Conservation (phyloP, 116 monocot genomes). For the Phalaenopsis hybrid region DNA sequence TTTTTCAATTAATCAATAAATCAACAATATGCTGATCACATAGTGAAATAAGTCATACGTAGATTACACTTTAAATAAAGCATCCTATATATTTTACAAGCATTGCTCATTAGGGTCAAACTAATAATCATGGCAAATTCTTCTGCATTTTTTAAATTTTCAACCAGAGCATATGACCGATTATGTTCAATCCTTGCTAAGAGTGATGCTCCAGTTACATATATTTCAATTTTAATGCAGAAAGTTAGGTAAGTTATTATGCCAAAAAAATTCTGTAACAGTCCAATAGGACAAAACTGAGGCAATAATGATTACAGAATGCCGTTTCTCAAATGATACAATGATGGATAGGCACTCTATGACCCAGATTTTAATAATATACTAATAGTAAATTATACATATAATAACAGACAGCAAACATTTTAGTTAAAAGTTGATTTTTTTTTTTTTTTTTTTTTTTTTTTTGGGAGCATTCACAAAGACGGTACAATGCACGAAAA, state of each 20-base stretch:
- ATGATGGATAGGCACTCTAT: background rate
- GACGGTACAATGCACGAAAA: background rate
- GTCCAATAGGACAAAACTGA: background rate
- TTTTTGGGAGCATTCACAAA: background rate
- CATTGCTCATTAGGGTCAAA: background rate
- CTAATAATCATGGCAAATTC: background rate
- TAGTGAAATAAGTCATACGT: background rate
- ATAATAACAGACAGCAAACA: background rate
- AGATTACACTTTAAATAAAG: background rate
- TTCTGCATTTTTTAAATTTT: background rate
- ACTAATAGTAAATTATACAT: background rate
- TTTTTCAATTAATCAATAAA: slow-evolving; percentile 10
- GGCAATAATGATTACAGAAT: background rate
- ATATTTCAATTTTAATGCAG: background rate
- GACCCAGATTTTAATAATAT: background rate
- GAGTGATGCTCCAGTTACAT: too few relatives aligned
- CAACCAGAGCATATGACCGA: background rate
- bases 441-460: background rate
- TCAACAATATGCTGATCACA: slow-evolving; percentile 12
- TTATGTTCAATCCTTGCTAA: background rate
- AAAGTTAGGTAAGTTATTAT: background rate
- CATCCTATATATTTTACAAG: background rate
- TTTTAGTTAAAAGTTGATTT: background rate
- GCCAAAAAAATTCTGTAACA: background rate
- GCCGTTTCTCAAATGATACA: background rate